Base-by-base conservation (phyloP, 164 flowering plant species). In the Dillenia suffruticosa region DNA sequence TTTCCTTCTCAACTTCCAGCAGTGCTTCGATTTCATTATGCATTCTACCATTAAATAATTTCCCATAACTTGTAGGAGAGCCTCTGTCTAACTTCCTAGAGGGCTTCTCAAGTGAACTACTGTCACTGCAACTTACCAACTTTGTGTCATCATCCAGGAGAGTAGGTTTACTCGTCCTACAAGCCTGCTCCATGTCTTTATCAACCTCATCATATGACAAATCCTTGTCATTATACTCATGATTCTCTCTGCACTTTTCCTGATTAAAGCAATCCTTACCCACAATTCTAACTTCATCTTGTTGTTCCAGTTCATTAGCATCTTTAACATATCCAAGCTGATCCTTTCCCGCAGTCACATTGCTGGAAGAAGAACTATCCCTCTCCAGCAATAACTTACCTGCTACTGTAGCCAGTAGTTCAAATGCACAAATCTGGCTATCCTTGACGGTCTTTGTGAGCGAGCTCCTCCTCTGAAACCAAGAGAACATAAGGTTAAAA, bases 371-470 rank as follows among this genome's bases (percentile, higher is more conserved):
- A 60, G 79, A 63, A 66, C 60, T 67, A 52, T 76, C 86, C 47
- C 76, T 74, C 70, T 86, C 94, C 17, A 67, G 76, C 68, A 92
- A 74, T 62, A 94, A 64, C 61, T 83, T 83, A 9, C 94, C 92
- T 68, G 97, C 99, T 65, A 95, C 83, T 48, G 90, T 81, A 49
- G 99, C 99, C 81, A 95, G 70, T 58, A 95, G 76, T 62, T 95
- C 99, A 78, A 95, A 88, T 62, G 97, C 92, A 71, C 84, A 77
- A 78, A 84, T 76, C 58, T 75, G 76, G 57, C 77, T 70, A 49
- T 75, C 81, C 24, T 71, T 79, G 54, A 16, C 49, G 65, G 81
- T 82, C 77, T 74, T 89, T 69, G 61, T 73, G 57, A 64, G 32
- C 1, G 67, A 64, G 57, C 67, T 44, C 72, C 77, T 82, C 76